Conservation (phyloP, 2,329 filamentous ascomycete species). For the Fusarium tjaetaba region DNA sequence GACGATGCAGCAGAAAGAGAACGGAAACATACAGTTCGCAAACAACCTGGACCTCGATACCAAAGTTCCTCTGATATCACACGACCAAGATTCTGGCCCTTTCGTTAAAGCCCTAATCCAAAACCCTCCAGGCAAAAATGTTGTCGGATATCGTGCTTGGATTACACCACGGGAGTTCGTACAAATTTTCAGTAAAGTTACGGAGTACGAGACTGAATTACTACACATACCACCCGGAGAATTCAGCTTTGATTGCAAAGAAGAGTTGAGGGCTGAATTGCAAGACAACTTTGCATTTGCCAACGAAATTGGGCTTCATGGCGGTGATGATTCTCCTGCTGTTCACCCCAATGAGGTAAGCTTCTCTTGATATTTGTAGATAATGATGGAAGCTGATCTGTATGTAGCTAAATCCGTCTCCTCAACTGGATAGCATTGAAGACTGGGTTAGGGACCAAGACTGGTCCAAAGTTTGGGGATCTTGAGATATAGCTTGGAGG, state of each 20-base stretch:
- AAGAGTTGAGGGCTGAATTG: not conserved
- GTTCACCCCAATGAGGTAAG: not conserved
- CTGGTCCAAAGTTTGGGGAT: not conserved
- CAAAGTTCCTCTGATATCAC: slow-evolving; percentile 2
- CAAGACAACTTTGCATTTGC: slow-evolving; percentile 2
- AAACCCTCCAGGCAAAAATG: not conserved
- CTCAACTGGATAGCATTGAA: not conserved
- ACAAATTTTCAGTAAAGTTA: not conserved
- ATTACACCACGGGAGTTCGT: not conserved
- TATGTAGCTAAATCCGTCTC: not conserved
- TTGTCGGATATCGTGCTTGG: not conserved
- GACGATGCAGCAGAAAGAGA: not conserved
- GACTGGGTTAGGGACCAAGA: not conserved
- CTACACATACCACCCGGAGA: not conserved
- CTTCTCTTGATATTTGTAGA: not conserved
- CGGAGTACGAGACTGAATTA: not conserved
- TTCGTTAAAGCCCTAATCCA: not conserved
- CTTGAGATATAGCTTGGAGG: not conserved
- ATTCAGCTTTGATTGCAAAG: not conserved
- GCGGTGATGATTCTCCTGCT: not conserved
- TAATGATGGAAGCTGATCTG: not conserved
- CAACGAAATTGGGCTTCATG: slow-evolving; percentile 1
- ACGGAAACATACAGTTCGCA: not conserved
- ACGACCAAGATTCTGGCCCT: not conserved
- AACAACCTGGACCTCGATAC: not conserved